phyloP scores from a whole-genome alignment of 1,284 basidiomycete species.

The Ceratobasidium papillatum region DNA sequence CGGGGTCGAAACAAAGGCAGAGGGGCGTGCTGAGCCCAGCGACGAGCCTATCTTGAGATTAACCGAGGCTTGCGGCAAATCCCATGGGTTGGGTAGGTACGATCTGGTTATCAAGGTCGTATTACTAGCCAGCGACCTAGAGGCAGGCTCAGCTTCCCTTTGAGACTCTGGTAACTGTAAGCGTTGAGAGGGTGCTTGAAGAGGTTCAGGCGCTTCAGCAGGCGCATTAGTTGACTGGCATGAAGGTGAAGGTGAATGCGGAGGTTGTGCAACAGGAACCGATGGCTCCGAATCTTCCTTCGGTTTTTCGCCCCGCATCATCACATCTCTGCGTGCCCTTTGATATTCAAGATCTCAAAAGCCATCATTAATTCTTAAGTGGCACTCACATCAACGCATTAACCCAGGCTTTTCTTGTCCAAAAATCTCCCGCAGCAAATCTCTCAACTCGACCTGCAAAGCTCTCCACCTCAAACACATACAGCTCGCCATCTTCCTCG shows the following conservation, averaged over 20 bases:
- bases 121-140: not conserved
- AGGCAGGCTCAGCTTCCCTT: not conserved
- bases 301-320: not conserved
- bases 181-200: not conserved
- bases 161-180: not conserved
- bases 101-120: not conserved
- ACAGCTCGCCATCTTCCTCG: not conserved
- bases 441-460: constrained; percentile 19
- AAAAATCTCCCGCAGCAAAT: constrained; percentile 2
- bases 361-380: not conserved
- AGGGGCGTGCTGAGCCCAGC: not conserved
- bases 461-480: constrained; percentile 21
- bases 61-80: not conserved
- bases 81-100: constrained; percentile 15
- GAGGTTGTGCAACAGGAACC: not conserved
- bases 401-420: constrained; percentile 10
- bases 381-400: constrained; percentile 8
- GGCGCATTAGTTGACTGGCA: not conserved
- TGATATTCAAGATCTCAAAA: not conserved
- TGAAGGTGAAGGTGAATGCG: not conserved
- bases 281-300: not conserved
- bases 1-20: not conserved
- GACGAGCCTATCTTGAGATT: not conserved
- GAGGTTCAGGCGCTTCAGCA: too few relatives aligned
- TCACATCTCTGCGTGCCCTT: not conserved